A percentile compares a stretch with the other conserved stretches of the same genome.
Evolutionary conservation across 345 rosid genomes (phyloP).

Genomic region (Citrus trifoliata): DNA sequence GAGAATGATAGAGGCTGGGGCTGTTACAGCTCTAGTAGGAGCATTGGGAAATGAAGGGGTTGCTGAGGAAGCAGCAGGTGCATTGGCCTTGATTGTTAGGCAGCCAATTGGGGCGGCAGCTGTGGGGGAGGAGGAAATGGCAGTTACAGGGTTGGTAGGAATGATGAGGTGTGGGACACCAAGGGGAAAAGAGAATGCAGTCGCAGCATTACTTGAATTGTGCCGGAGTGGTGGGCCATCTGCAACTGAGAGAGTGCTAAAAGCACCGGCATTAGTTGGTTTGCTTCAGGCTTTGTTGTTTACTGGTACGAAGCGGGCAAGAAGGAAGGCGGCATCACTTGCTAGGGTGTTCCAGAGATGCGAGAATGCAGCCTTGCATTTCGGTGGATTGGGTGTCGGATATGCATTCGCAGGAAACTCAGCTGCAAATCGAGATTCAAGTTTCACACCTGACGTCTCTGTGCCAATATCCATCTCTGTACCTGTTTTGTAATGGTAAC

Average conservation of each 20-base stretch:
- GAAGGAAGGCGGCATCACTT: constrained; percentile 93
- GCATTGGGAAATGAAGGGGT: constrained; percentile 76
- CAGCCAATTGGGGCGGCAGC: constrained; percentile 76
- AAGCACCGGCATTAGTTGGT: constrained; percentile 76
- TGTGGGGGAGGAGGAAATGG: constrained; percentile 69
- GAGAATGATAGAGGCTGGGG: constrained; percentile 80
- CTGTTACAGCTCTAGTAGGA: constrained; percentile 62
- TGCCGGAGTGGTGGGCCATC: constrained; percentile 79
- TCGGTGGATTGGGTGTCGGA: constrained; percentile 53
- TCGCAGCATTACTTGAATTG: constrained; percentile 87
- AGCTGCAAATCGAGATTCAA: constrained; percentile 34
- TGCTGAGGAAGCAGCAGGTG: constrained; percentile 90
- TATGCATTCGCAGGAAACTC: constrained; percentile 66
- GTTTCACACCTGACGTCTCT: constrained; percentile 61
- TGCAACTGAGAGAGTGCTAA: constrained; percentile 64
- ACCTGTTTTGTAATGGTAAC: constrained; percentile 52
- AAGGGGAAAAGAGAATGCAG: constrained; percentile 93
- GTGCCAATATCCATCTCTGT: constrained; percentile 66
- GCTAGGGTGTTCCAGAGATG: constrained; percentile 85
- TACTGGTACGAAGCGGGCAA: constrained; percentile 90
- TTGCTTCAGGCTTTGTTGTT: constrained; percentile 74
- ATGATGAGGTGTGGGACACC: constrained; percentile 95
- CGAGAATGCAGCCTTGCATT: constrained; percentile 51
- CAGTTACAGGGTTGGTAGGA: constrained; percentile 58
- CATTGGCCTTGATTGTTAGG: constrained; percentile 80